Evolutionary conservation across 305 asterid genomes (phyloP).

Genomic region (Rubia peregrina): DNA sequence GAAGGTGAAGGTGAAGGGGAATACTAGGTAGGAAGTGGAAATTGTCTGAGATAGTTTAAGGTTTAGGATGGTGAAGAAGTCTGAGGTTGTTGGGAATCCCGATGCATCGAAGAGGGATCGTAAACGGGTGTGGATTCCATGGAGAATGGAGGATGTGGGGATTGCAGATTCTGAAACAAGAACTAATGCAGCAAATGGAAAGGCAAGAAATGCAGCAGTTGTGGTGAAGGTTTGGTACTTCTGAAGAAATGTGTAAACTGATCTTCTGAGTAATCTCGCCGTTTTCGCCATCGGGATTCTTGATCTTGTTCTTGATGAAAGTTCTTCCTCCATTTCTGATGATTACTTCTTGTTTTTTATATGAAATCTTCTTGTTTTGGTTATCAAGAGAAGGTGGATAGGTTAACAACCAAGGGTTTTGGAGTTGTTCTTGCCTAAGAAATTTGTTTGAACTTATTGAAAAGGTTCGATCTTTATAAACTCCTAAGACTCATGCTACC

Average conservation of each 20-base stretch:
- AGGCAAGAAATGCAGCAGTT: constrained; percentile 40
- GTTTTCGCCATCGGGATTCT: constrained; percentile 34
- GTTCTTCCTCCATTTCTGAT: constrained; percentile 15
- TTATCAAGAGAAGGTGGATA: constrained; percentile 32
- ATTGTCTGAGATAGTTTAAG: constrained; percentile 64
- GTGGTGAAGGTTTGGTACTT: constrained; percentile 47
- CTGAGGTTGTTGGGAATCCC: constrained; percentile 52
- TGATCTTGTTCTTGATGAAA: constrained; percentile 6
- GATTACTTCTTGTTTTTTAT: too few species aligned
- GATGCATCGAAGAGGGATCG: constrained; percentile 44
- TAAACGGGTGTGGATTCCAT: constrained; percentile 31
- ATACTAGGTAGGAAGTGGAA: constrained; percentile 35
- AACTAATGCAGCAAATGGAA: constrained; percentile 52
- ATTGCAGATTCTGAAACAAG: constrained; percentile 45
- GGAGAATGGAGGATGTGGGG: constrained; percentile 36
- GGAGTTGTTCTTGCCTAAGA: constrained; percentile 16
- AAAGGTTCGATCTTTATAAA: constrained; percentile 26
- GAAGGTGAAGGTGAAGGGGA: constrained; percentile 53
- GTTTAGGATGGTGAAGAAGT: constrained; percentile 42
- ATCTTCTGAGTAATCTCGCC: constrained; percentile 45
- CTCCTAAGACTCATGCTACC: constrained; percentile 15
- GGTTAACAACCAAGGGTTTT: constrained; percentile 47
- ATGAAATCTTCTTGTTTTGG: too few species aligned
- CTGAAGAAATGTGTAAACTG: constrained; percentile 54
- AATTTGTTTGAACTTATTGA: constrained; percentile 30